Percentiles rank a stretch among this genome's conserved stretches.
Evolutionary conservation across 2,329 filamentous ascomycete genomes (phyloP).

Genomic region (Davidsoniella eucalypti): DNA sequence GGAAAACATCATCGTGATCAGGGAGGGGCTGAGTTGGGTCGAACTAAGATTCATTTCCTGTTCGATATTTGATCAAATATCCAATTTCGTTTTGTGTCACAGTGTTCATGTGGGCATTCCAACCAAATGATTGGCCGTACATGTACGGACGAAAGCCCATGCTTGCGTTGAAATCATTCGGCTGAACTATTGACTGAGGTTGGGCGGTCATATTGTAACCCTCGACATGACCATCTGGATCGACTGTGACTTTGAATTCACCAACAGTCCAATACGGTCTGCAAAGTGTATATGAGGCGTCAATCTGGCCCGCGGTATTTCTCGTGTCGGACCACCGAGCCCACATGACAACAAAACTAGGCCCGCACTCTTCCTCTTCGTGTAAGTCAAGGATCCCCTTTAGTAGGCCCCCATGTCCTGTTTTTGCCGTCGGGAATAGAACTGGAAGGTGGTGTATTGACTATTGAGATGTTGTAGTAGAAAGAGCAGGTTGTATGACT

Average conservation of each 20-base stretch:
- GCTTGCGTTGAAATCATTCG: not conserved
- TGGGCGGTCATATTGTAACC: constrained; percentile 9
- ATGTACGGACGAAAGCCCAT: not conserved
- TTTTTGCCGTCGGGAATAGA: not conserved
- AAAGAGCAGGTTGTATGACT: not conserved
- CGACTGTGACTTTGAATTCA: constrained; percentile 21
- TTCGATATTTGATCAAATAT: not conserved
- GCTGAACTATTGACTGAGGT: not conserved
- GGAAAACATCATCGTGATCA: not conserved
- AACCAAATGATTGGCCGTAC: not conserved
- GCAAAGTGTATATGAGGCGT: constrained; percentile 14
- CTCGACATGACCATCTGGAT: constrained; percentile 16
- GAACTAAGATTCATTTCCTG: not conserved
- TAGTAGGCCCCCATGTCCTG: not conserved
- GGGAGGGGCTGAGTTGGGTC: not conserved
- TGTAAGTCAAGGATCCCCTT: not conserved
- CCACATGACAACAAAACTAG: not conserved
- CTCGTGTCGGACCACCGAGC: not conserved
- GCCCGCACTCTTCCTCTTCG: not conserved
- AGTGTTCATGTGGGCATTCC: not conserved
- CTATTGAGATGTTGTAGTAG: not conserved
- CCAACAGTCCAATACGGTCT: constrained; percentile 18
- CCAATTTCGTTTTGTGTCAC: constrained; percentile 1
- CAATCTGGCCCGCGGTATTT: not conserved
- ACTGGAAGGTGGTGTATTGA: not conserved